Base-by-base conservation (phyloP, 2,329 filamentous ascomycete species). In the Epichloe baconii region DNA sequence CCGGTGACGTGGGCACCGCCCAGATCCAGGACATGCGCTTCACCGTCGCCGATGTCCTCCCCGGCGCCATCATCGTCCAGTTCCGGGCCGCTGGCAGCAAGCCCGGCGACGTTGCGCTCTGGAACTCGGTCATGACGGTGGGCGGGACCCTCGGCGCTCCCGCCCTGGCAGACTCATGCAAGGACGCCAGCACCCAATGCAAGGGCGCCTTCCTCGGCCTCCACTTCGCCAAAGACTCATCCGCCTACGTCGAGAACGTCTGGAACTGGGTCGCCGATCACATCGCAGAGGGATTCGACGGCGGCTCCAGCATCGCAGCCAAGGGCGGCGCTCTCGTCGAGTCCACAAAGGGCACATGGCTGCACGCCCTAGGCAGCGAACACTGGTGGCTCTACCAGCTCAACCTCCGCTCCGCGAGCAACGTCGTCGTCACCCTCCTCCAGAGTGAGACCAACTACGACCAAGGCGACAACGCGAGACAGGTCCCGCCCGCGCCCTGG, bases 321-420 rank as follows among this genome's bases (percentile, higher is more conserved):
- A 78, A 74, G 43, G 71, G 76, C 14, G 73, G 75, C 35, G 59
- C 71, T 0, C 63, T 76, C 2, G 63, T 75, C 41, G 71, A 77
- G 56, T 69, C 68, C 15, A 69, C 67, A 15, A 64, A 66, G 6
- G 72, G 73, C 2, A 75, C 71, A 21, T 80, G 77, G 78, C 64
- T 80, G 37, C 57, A 61, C 43, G 62, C 58, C 5, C 35, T 63
- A 45, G 74, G 77, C 3, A 74, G 69, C 44, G 78, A 82, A 65
- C 78, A 82, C 61, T 74, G 72, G 64, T 73, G 73, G 61, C 62
- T 81, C 46, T 82, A 81, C 64, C 76, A 81, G 62, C 73, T 79
- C 56, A 75, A 78, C 54, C 62, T 80, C 48, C 66, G 69, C 46
- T 64, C 66, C 37, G 75, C 76, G 1, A 59, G 66, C 50, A 76